Percentiles rank a stretch among this genome's conserved stretches.
These are phyloP conservation scores for Immersiella caudata DNA, from an alignment of 495 filamentous ascomycete species.

Conservation along the genomic window DNA sequence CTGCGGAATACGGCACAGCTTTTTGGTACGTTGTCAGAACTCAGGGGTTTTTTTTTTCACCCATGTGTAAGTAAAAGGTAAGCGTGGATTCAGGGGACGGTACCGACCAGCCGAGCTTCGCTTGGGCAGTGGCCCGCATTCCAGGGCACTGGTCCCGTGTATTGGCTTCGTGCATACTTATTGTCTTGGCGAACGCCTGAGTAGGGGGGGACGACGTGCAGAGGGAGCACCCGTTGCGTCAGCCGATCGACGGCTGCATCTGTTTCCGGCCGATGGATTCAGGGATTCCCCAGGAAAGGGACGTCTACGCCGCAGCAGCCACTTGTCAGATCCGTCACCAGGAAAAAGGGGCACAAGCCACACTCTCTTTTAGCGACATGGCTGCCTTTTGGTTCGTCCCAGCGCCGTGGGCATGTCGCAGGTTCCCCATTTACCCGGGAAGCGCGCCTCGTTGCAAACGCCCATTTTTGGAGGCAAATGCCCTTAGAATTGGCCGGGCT, in stretches of 20 bases:
- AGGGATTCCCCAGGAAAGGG: not conserved
- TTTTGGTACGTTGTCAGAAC: not conserved
- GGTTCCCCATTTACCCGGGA: not conserved
- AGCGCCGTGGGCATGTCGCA: not conserved
- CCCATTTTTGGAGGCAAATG: not conserved
- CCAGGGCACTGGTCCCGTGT: not conserved
- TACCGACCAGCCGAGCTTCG: not conserved
- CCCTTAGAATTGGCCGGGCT: not conserved
- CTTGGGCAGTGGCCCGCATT: not conserved
- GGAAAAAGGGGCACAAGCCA: not conserved
- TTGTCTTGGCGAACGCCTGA: not conserved
- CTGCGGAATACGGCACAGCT: not conserved
- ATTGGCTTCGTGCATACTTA: constrained; percentile 1
- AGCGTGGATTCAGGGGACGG: not conserved
- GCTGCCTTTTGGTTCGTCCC: not conserved
- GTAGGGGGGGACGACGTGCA: not conserved
- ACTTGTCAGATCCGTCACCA: not conserved
- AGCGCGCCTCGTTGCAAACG: not conserved
- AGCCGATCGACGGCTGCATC: not conserved
- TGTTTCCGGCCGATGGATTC: constrained; percentile 1
- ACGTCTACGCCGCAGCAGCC: not conserved
- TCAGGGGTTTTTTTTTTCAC: not conserved
- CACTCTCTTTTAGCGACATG: not conserved
- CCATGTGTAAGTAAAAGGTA: not conserved
- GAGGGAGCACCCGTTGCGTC: not conserved